Percentiles rank a stretch among this genome's conserved stretches.
phyloP scores from a whole-genome alignment of 2,329 filamentous ascomycete genomes.

The Penicillium thymicola region DNA sequence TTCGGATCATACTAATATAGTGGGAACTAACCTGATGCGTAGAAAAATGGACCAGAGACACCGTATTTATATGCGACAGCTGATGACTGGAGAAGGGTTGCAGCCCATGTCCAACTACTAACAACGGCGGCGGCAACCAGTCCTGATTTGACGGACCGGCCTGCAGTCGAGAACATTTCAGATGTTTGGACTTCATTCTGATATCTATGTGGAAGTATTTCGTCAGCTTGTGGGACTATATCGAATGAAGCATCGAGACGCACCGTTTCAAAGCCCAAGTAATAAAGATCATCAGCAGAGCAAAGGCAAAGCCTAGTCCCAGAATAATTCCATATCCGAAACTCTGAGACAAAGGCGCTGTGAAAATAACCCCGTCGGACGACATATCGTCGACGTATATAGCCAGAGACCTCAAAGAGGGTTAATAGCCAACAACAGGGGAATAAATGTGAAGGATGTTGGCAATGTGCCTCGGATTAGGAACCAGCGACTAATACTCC shows the following conservation, averaged over 20 bases:
- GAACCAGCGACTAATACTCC: background rate
- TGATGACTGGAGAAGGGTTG: slow-evolving; percentile 73
- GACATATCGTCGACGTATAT: background rate
- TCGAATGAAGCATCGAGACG: background rate
- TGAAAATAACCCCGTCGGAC: slow-evolving; percentile 28
- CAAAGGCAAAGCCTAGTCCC: slow-evolving; percentile 70
- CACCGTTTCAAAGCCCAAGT: slow-evolving; percentile 66
- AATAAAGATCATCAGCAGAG: slow-evolving; percentile 71
- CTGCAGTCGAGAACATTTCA: slow-evolving; percentile 89
- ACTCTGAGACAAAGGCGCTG: slow-evolving; percentile 49
- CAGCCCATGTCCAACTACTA: slow-evolving; percentile 90
- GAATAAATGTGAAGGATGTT: background rate
- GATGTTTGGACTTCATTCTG: slow-evolving; percentile 77
- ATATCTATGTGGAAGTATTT: slow-evolving; percentile 45
- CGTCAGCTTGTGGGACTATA: background rate
- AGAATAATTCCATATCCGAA: slow-evolving; percentile 77
- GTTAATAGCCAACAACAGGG: background rate
- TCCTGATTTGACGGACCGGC: slow-evolving; percentile 82
- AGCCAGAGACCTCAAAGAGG: background rate
- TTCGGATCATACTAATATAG: background rate
- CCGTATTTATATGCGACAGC: slow-evolving; percentile 80
- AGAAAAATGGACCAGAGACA: slow-evolving; percentile 64
- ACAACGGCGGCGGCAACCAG: slow-evolving; percentile 87
- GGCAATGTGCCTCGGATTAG: background rate
- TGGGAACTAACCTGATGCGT: slow-evolving; percentile 57